Percentiles rank a stretch among this genome's conserved stretches.
Evolutionary conservation across 352 stramenopile genomes (phyloP).

Genomic region (Phytophthora pini): DNA sequence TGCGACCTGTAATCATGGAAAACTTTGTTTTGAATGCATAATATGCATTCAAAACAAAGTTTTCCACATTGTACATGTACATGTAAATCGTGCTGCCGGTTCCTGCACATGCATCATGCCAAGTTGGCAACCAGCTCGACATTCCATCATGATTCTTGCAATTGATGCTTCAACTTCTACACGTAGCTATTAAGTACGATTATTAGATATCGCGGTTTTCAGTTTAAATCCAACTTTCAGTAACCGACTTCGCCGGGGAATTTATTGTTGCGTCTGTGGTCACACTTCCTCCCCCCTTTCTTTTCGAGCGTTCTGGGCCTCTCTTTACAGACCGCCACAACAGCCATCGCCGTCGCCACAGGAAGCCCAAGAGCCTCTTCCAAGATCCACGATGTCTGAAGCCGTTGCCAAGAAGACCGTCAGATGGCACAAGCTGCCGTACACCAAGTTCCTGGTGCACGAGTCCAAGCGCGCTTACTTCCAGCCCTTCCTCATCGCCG

Average conservation of each 20-base stretch:
- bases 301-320: constrained; percentile 25
- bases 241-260: constrained; percentile 5
- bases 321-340: constrained; percentile 23
- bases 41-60: no score
- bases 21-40: no score
- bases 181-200: constrained; percentile 14
- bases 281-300: constrained; percentile 4
- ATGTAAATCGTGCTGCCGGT: no score
- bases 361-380: constrained; percentile 9
- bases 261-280: constrained; percentile 16
- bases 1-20: no score
- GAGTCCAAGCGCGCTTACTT: constrained; percentile 84
- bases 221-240: neutral
- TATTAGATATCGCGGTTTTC: neutral
- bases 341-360: constrained; percentile 21
- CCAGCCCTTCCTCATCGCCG: constrained; percentile 84
- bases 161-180: neutral
- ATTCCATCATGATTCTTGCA: neutral
- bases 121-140: no score
- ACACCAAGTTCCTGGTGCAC: constrained; percentile 78
- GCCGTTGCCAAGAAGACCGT: constrained; percentile 64
- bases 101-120: no score
- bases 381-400: constrained; percentile 52
- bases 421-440: constrained; percentile 86
- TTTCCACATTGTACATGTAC: no score